These are phyloP conservation scores for Echites panduratus DNA, from an alignment of 257 asterid species.

Conservation along the genomic window DNA sequence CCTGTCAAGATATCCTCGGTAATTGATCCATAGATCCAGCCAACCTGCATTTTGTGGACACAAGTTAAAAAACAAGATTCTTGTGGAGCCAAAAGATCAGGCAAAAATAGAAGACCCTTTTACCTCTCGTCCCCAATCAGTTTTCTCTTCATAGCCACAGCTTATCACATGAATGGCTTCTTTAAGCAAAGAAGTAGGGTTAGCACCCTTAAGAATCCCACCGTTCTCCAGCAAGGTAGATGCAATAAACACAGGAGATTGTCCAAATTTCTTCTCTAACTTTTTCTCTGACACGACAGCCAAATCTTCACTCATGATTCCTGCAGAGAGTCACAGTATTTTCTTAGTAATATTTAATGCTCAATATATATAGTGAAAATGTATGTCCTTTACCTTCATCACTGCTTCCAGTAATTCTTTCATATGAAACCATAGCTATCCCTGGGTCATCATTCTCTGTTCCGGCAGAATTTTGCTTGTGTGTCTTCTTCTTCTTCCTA, in stretches of 20 bases:
- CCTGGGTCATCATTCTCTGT: conserved; percentile 14
- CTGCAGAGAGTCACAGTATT: conserved; percentile 13
- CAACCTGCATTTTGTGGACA: conserved; percentile 18
- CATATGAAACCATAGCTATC: neutral
- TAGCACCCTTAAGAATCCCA: conserved; percentile 17
- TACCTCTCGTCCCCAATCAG: conserved; percentile 42
- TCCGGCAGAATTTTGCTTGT: conserved; percentile 10
- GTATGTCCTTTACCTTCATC: conserved; percentile 10
- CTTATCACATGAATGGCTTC: conserved; percentile 36
- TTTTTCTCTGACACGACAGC: conserved; percentile 17
- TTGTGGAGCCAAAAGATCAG: neutral
- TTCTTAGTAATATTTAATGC: too few relatives aligned
- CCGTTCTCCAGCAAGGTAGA: conserved; percentile 27
- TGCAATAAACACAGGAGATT: conserved; percentile 28
- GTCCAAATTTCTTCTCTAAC: conserved; percentile 30
- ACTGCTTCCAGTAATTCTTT: neutral
- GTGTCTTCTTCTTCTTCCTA: conserved; percentile 19
- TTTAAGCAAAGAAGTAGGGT: conserved; percentile 26
- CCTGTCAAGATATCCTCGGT: conserved; percentile 39
- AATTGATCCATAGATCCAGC: conserved; percentile 40
- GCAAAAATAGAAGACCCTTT: too few relatives aligned
- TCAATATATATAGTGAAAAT: neutral
- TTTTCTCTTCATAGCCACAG: conserved; percentile 38
- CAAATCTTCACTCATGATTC: conserved; percentile 9
- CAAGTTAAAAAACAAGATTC: neutral